Evolutionary conservation across 2,329 filamentous ascomycete genomes (phyloP).

Genomic region (Fusarium sp.): DNA sequence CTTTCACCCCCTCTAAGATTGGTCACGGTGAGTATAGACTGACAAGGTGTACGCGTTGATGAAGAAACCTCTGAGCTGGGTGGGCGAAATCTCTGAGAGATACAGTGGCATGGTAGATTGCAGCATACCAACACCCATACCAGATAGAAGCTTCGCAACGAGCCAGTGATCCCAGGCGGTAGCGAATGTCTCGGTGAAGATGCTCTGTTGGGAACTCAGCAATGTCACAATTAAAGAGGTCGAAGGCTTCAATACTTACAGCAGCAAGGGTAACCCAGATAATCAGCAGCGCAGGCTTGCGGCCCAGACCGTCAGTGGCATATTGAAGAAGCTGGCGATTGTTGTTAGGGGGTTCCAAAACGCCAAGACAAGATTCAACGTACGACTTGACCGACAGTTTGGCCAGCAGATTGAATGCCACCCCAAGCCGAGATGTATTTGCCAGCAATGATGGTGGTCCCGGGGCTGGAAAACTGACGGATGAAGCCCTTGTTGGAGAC

Average conservation of each 20-base stretch:
- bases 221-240: not conserved
- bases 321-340: conserved; percentile 18
- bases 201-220: conserved; percentile 2
- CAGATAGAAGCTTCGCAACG: conserved; percentile 29
- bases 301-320: conserved; percentile 19
- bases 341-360: not conserved
- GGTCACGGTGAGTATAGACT: not conserved
- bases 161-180: conserved; percentile 29
- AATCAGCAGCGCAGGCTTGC: conserved; percentile 22
- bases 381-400: conserved; percentile 54
- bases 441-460: conserved; percentile 49
- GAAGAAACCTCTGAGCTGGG: conserved; percentile 27
- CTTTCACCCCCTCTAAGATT: accelerated
- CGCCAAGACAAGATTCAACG: not conserved
- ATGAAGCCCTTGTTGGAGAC: conserved; percentile 58
- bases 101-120: conserved; percentile 31
- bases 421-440: conserved; percentile 55
- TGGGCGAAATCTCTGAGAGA: conserved; percentile 29
- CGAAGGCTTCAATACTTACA: not conserved
- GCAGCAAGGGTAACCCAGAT: conserved; percentile 22
- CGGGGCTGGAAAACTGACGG: conserved; percentile 48
- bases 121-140: conserved; percentile 30
- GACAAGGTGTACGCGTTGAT: conserved; percentile 31
- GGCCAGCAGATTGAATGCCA: conserved; percentile 54
- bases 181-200: conserved; percentile 27